Percentiles rank a stretch among this genome's conserved stretches.
phyloP scores from a whole-genome alignment of 164 flowering plant species.

The Vitis vinifera region ASM3070453v1 NC_081815.1:6116501-6117000 shows the following conservation, averaged over 20 bases:
- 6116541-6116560: background rate
- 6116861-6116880: constrained; percentile 89
- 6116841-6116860: constrained; percentile 96
- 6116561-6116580: background rate
- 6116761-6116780: background rate
- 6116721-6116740: too few species aligned
- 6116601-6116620: too few species aligned
- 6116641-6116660: background rate
- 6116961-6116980: background rate
- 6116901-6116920: constrained; percentile 58
- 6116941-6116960: background rate
- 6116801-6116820: constrained; percentile 51
- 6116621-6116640: background rate
- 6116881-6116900: constrained; percentile 97
- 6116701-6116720: background rate
- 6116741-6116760: too few species aligned
- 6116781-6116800: background rate
- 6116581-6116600: background rate
- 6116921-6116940: background rate
- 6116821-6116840: constrained; percentile 97
- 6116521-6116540: background rate
- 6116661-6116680: background rate
- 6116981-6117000: background rate
- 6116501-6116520: background rate
- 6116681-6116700: too few species aligned